phyloP scores from a whole-genome alignment of 169 alveolate species.

The Eimeria tenella region DNA sequence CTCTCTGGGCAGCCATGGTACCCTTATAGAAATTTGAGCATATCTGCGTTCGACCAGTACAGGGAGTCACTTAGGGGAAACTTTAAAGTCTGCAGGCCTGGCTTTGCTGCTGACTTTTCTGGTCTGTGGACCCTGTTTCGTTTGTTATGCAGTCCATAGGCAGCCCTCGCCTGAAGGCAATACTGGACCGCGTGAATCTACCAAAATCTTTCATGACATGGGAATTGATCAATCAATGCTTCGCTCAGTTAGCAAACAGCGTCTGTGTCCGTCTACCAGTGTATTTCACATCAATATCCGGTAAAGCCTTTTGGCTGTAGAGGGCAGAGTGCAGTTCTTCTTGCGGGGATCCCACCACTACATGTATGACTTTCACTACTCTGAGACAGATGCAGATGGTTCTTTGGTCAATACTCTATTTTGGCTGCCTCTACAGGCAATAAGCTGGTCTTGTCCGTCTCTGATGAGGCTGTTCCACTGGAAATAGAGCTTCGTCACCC shows the following conservation, averaged over 20 bases:
- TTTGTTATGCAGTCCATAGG: conserved; percentile 50
- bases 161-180: conserved; percentile 64
- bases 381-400: neutral
- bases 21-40: neutral
- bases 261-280: conserved; percentile 30
- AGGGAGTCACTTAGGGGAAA: too few species aligned
- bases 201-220: conserved; percentile 46
- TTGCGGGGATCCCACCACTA: neutral
- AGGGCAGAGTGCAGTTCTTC: neutral
- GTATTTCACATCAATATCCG: conserved; percentile 39
- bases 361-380: neutral
- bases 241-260: neutral
- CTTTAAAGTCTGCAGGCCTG: too few species aligned
- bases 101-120: too few species aligned
- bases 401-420: neutral
- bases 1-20: neutral
- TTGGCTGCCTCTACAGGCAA: neutral
- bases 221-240: conserved; percentile 37
- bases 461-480: conserved; percentile 60
- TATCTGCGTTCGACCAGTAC: too few species aligned
- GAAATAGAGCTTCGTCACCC: conserved; percentile 53
- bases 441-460: conserved; percentile 21
- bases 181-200: conserved; percentile 47
- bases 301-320: neutral
- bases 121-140: neutral